These are phyloP conservation scores for Neurospora sp. DNA, from an alignment of 495 filamentous ascomycete species.

Conservation along the genomic window DNA sequence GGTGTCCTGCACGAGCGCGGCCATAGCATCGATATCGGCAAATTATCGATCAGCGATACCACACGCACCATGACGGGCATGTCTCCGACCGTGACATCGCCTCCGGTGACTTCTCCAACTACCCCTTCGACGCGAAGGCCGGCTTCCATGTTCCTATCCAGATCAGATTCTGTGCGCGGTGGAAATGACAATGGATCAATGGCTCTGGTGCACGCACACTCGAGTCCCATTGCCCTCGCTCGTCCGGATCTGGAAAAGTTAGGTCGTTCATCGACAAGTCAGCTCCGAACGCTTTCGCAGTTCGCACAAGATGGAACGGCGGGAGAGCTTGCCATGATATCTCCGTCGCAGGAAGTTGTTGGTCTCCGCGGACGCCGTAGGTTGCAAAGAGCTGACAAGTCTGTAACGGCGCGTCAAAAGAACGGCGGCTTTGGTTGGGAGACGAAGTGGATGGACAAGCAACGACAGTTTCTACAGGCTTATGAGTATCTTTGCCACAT, in stretches of 20 bases:
- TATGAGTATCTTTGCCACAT: slow-evolving; percentile 99
- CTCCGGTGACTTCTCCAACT: slow-evolving; percentile 9
- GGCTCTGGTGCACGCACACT: slow-evolving; percentile 34
- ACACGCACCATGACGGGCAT: slow-evolving; percentile 23
- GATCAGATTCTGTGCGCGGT: slow-evolving; percentile 38
- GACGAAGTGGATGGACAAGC: slow-evolving; percentile 97
- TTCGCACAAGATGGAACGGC: slow-evolving; percentile 63
- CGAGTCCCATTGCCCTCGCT: slow-evolving; percentile 32
- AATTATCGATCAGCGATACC: slow-evolving; percentile 29
- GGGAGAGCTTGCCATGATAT: slow-evolving; percentile 70
- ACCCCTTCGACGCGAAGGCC: slow-evolving; percentile 36
- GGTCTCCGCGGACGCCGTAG: slow-evolving; percentile 76
- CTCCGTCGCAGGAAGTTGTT: slow-evolving; percentile 68
- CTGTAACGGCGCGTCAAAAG: slow-evolving; percentile 35
- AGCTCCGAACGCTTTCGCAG: slow-evolving; percentile 80
- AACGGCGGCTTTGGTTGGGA: slow-evolving; percentile 58
- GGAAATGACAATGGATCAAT: slow-evolving; percentile 23
- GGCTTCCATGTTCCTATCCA: slow-evolving; percentile 43
- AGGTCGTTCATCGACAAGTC: slow-evolving; percentile 73
- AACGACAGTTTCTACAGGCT: slow-evolving; percentile 89
- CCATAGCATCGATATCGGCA: slow-evolving; percentile 43
- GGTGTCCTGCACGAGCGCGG: slow-evolving; percentile 31
- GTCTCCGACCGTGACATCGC: slow-evolving; percentile 1
- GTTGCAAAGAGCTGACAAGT: slow-evolving; percentile 60
- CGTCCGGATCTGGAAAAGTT: slow-evolving; percentile 68